phyloP scores from a whole-genome alignment of 2,329 filamentous ascomycete genomes.

The Cytospora piceae region DNA sequence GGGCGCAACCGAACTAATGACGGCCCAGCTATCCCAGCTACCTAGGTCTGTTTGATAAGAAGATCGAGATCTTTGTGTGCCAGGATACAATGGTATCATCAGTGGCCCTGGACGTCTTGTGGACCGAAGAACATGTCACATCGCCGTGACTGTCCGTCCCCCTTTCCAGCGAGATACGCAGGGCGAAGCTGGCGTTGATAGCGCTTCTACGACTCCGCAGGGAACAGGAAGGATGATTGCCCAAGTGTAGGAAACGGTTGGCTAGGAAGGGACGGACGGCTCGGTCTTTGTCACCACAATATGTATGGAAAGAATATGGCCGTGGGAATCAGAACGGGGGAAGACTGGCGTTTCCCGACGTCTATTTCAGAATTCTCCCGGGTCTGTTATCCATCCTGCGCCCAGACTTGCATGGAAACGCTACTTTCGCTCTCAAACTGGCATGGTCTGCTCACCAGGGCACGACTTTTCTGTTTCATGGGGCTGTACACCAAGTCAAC shows the following conservation, averaged over 20 bases:
- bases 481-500: background rate
- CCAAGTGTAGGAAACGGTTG: background rate
- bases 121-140: background rate
- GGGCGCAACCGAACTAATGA: background rate
- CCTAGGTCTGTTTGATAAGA: background rate
- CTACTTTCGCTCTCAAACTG: background rate
- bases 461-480: background rate
- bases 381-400: background rate
- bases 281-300: background rate
- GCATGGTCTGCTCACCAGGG: background rate
- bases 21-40: background rate
- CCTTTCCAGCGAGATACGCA: background rate
- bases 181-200: background rate
- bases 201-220: background rate
- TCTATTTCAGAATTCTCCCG: background rate
- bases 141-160: background rate
- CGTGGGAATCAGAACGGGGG: background rate
- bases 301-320: background rate
- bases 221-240: background rate
- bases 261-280: background rate
- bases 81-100: background rate
- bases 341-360: background rate
- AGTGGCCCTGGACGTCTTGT: background rate
- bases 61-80: background rate
- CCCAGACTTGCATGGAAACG: background rate